These are phyloP conservation scores for Cruciata laevipes DNA, from an alignment of 257 asterid genomes.

Conservation along the genomic window DNA sequence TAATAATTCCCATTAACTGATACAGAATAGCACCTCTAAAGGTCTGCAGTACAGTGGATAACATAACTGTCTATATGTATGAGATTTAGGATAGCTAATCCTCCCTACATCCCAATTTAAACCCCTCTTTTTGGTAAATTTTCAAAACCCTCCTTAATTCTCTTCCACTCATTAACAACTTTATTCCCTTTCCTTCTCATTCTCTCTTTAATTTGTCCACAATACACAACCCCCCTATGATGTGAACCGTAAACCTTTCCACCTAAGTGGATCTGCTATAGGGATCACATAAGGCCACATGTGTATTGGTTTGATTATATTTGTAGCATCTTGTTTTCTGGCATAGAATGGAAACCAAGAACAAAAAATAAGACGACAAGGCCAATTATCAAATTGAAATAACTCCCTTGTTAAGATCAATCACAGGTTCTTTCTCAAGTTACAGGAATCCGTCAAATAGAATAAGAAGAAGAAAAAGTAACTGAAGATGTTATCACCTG, in stretches of 20 bases:
- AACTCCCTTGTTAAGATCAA: background rate
- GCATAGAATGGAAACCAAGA: background rate
- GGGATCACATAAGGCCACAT: background rate
- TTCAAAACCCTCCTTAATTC: background rate
- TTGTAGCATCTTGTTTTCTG: background rate
- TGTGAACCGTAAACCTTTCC: background rate
- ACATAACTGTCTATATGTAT: background rate
- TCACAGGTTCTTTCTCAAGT: background rate
- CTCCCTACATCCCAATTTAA: background rate
- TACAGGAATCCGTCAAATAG: background rate
- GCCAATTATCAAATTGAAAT: background rate
- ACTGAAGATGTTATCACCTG: slow-evolving; percentile 32
- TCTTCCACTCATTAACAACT: background rate
- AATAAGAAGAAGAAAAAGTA: background rate
- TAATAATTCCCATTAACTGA: background rate
- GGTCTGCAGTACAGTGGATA: background rate
- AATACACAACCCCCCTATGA: too few species aligned
- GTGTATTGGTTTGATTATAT: background rate
- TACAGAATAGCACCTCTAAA: background rate
- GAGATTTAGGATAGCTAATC: background rate
- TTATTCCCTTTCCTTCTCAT: background rate
- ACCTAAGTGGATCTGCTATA: background rate
- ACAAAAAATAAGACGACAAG: background rate
- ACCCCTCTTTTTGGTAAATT: background rate
- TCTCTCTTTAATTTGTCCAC: background rate